phyloP scores from a whole-genome alignment of 169 alveolate species.

The Plasmodium yoelii region DNA sequence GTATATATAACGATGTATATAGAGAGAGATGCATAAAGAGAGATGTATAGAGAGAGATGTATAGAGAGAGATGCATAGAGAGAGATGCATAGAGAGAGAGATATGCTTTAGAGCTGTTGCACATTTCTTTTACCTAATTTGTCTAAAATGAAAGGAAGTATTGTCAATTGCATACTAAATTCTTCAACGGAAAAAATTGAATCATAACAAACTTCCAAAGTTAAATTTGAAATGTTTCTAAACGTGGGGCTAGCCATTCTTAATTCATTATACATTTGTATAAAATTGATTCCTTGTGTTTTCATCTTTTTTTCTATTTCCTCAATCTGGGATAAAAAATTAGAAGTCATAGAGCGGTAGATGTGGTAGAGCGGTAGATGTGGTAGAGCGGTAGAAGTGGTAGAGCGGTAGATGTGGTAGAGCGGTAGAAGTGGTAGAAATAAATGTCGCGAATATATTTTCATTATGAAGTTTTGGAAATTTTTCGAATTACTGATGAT shows the following conservation, averaged over 20 bases:
- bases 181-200: slow-evolving; percentile 24
- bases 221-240: slow-evolving; percentile 1
- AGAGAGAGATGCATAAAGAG: too few species aligned
- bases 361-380: too few species aligned
- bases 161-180: slow-evolving; percentile 16
- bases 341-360: background rate
- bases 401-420: too few species aligned
- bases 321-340: slow-evolving; percentile 23
- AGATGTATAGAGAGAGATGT: too few species aligned
- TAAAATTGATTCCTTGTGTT: slow-evolving; percentile 21
- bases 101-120: too few species aligned
- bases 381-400: too few species aligned
- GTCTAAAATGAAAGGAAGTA: slow-evolving; percentile 36
- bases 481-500: slow-evolving; percentile 14
- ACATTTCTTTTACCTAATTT: slow-evolving; percentile 8
- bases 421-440: too few species aligned
- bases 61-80: too few species aligned
- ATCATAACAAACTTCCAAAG: slow-evolving; percentile 24
- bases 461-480: too few species aligned
- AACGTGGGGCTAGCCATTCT: slow-evolving; percentile 6
- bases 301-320: slow-evolving; percentile 60
- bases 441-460: too few species aligned
- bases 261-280: slow-evolving; percentile 44
- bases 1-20: too few species aligned
- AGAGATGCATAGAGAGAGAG: too few species aligned